phyloP scores from a whole-genome alignment of 1,139 yeast species.

The Saccharomyces hybrid region DNA sequence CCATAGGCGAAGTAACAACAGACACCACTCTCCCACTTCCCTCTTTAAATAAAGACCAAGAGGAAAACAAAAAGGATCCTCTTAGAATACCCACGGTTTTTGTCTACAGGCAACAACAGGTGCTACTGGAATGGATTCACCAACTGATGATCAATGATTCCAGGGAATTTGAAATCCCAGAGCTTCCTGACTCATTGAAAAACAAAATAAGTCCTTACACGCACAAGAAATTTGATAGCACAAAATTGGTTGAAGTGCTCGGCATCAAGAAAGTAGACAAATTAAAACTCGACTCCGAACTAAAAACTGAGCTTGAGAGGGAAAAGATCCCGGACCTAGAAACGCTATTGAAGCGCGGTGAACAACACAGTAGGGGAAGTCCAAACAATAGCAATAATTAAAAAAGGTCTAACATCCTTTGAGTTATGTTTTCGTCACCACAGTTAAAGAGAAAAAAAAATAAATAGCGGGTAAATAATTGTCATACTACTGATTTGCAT shows the following conservation, averaged over 20 bases:
- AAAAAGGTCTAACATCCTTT: not conserved
- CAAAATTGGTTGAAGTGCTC: conserved; percentile 12
- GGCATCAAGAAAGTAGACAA: conserved; percentile 13
- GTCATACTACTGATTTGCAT: not conserved
- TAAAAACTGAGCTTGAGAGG: conserved; percentile 8
- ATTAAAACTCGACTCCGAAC: not conserved
- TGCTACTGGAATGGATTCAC: conserved; percentile 23
- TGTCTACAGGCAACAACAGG: conserved; percentile 22
- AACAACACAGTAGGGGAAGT: conserved; percentile 2
- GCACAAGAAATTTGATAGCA: conserved; percentile 4
- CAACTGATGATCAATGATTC: conserved; percentile 14
- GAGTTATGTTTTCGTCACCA: not conserved
- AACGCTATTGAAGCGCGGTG: conserved; percentile 17
- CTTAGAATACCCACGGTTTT: conserved; percentile 21
- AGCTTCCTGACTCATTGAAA: conserved; percentile 12
- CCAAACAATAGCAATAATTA: not conserved
- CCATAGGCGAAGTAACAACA: conserved; percentile 6
- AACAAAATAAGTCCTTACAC: conserved; percentile 15
- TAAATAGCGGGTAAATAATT: not conserved
- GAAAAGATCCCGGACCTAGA: conserved; percentile 21
- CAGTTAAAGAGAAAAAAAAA: not conserved
- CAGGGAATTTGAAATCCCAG: conserved; percentile 17
- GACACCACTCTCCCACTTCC: conserved; percentile 20
- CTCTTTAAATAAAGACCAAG: not conserved
- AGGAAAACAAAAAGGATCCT: conserved; percentile 16